A percentile compares a stretch with the other conserved stretches of the same genome.
Evolutionary conservation across 2,329 filamentous ascomycete species (phyloP).

Genomic region (Aureobasidium pullulans): DNA sequence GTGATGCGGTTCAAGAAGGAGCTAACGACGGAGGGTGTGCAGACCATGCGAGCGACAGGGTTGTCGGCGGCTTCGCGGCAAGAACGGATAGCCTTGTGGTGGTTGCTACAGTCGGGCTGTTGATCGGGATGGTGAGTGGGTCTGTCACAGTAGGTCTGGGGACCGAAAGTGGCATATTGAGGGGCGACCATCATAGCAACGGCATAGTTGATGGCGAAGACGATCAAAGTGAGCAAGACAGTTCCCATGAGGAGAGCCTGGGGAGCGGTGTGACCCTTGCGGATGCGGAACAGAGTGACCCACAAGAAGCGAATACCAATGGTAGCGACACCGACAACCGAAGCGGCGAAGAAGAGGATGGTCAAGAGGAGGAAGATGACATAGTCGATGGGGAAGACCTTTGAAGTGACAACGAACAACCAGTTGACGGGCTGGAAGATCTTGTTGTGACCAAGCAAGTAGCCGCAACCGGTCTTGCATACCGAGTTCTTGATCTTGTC

Average conservation of each 20-base stretch:
- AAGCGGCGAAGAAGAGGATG: constrained; percentile 80
- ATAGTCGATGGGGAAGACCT: constrained; percentile 87
- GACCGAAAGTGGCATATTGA: constrained; percentile 89
- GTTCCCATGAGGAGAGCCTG: constrained; percentile 89
- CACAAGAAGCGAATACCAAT: constrained; percentile 95
- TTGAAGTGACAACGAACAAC: constrained; percentile 72
- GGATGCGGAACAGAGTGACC: constrained; percentile 86
- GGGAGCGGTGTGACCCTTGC: constrained; percentile 79
- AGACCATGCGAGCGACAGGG: constrained; percentile 67
- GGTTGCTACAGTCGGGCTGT: constrained; percentile 67
- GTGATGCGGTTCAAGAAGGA: constrained; percentile 90
- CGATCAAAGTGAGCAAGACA: constrained; percentile 81
- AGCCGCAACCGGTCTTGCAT: constrained; percentile 85
- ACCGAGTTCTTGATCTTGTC: constrained; percentile 95
- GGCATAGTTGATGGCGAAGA: constrained; percentile 85
- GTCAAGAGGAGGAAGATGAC: constrained; percentile 78
- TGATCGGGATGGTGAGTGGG: constrained; percentile 54
- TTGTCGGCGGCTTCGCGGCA: constrained; percentile 73
- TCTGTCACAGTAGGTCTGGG: constrained; percentile 86
- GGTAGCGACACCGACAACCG: constrained; percentile 75
- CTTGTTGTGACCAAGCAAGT: constrained; percentile 79
- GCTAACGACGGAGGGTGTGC: constrained; percentile 84
- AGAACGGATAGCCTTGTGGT: constrained; percentile 64
- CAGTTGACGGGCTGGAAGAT: constrained; percentile 95
- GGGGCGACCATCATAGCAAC: constrained; percentile 91